Evolutionary conservation across 1,284 basidiomycete genomes (phyloP).

Genomic region (Ustilago loliicola): DNA sequence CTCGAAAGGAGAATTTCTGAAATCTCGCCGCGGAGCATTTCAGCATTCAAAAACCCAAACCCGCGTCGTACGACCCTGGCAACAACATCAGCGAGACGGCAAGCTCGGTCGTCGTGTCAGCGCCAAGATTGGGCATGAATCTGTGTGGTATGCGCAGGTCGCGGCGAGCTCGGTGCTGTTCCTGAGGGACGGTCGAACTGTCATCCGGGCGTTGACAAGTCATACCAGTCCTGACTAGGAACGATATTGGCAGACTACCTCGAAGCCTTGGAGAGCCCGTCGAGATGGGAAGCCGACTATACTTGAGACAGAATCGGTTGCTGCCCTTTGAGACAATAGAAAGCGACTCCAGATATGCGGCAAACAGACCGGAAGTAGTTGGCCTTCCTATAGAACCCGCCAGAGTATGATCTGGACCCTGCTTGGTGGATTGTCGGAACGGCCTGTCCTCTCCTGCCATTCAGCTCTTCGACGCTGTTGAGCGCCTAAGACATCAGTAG

Average conservation of each 20-base stretch:
- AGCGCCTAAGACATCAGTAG: background rate
- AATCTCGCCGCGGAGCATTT: conserved; percentile 9
- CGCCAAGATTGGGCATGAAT: conserved; percentile 1
- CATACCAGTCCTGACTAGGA: background rate
- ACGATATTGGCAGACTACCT: background rate
- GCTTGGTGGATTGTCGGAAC: background rate
- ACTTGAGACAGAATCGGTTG: background rate
- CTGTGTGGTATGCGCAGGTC: background rate
- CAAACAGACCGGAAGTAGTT: background rate
- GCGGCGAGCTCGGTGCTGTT: background rate
- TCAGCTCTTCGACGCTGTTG: background rate
- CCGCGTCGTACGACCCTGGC: background rate
- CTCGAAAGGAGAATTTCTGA: conserved; percentile 4
- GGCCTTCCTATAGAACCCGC: background rate
- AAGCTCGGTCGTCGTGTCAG: conserved; percentile 1
- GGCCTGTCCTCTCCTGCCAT: background rate
- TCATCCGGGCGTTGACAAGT: background rate
- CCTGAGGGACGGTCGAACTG: background rate
- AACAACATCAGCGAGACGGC: background rate
- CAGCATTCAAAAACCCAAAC: background rate
- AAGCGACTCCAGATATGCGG: background rate
- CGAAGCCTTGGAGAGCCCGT: background rate
- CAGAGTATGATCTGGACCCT: background rate
- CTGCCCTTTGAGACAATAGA: background rate
- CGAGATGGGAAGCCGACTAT: background rate